Base-by-base conservation (phyloP, 352 stramenopile species). In the Pythium aristosporum region DNA sequence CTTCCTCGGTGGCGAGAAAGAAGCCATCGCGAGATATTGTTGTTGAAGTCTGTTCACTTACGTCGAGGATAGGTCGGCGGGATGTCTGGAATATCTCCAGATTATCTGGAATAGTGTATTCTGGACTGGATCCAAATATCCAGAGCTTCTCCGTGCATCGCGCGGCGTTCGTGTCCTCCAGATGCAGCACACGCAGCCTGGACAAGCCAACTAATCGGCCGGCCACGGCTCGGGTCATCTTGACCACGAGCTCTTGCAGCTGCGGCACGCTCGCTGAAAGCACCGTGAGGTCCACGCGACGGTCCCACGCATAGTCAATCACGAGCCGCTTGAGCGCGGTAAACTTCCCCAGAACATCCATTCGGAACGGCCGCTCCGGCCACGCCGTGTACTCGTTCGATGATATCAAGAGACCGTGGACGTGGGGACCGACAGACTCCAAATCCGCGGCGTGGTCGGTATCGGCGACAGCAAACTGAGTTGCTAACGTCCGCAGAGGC, bases 171-270 rank as follows among this genome's bases (percentile, higher is more conserved):
- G 32, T 57, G 30, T 57, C 12, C 2, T 57, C 30, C 11, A 57
- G 18, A 20, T 57, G 30, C 18, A 57, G 34, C 50, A 25, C 50
- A 23, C 50, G 32, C 3, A 57, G 50, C 36, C 9, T 11, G 5
- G 50, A 13, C 36, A 57, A 46, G 32, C 44, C 34, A 9, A 5
- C 20, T 23, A 53, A 21, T 16, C 2, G 23, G 7, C 15, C 42
- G 1, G 25, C 21, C 10, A n/a, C 7, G 23, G 10, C 23, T 8
- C 25, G 34, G 23, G 47, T 15, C 9, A n/a, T 8, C 12, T 36
- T 39, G 23, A 53, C 21, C 47, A 53, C 47, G 10, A 53, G 47
- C 25, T 53, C 47, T 37, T 53, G 47, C 23, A 53, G 47, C 13
- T 5, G 23, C 18, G 25, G 47, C 8, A 12, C 1, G 44, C 44